Base-by-base conservation (phyloP, 345 rosid species). In the Anacardium occidentale region DNA sequence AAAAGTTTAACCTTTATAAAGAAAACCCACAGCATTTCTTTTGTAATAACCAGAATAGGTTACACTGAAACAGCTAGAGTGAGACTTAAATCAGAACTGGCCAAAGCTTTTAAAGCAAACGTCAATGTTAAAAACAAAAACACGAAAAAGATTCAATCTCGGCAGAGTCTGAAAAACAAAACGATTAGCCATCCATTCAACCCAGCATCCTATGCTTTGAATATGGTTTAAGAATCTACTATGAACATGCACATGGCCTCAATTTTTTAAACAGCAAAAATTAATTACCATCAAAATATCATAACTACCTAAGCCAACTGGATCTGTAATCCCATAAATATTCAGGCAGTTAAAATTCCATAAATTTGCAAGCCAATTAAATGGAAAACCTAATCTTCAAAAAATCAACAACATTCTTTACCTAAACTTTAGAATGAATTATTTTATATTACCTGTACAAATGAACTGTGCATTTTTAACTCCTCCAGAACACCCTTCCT, bases 391-490 rank as follows among this genome's bases (percentile, higher is more conserved):
- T 58, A 58, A 45, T 45, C 66, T 59, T 44, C n/a, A 12, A 5
- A 1, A n/a, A 62, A 18, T n/a, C 26, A 37, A 11, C 20, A n/a
- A 17, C 15, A 50, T 15, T 13, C 53, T 50, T 50, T 9, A 45
- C 20, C 37, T 2, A 44, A 40, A 57, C 5, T 20, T 54, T 7
- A 47, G 7, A 66, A 54, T 47, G 37, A 45, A 42, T 4, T 25
- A 20, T 12, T 14, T 25, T 48, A 60, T 54, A 71, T 56, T 51
- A 94, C 99, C 90, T 84, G 74, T 50, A 78, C 87, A 80, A 91
- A 87, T 17, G 94, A 87, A 82, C 85, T 51, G 40, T 93, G 98
- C 91, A 86, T 85, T 82, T 88, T 88, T 63, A 90, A 85, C 86
- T 91, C 94, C 79, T 88, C 85, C 68, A 88, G 32, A 12, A 87